These are phyloP conservation scores for Ophiognomonia clavigignenti-juglandacearum DNA, from an alignment of 2,329 filamentous ascomycete species.

Conservation along the genomic window DNA sequence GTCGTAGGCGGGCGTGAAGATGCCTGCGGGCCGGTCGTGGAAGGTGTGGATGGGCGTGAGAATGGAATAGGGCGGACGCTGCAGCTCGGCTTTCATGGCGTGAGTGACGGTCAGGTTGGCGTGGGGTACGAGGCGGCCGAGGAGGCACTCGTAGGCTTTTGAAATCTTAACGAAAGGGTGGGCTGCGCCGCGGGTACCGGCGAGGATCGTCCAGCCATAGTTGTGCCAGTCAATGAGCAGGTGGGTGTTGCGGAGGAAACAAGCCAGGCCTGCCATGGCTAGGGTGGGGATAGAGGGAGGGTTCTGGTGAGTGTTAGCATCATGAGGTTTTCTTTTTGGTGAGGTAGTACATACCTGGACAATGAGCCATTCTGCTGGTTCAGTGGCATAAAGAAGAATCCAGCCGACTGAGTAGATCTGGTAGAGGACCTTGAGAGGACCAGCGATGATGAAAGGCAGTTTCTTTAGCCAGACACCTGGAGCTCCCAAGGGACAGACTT, in stretches of 20 bases:
- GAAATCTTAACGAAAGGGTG: conserved; percentile 78
- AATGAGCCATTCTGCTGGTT: conserved; percentile 78
- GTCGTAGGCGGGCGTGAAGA: conserved; percentile 68
- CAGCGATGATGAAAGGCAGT: conserved; percentile 71
- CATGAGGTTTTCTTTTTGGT: conserved; percentile 15
- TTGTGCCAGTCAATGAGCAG: conserved; percentile 98
- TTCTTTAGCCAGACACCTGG: conserved; percentile 65
- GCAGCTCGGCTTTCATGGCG: conserved; percentile 77
- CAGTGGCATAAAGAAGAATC: conserved; percentile 68
- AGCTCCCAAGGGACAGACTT: conserved; percentile 63
- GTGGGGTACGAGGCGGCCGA: conserved; percentile 62
- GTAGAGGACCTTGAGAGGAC: conserved; percentile 80
- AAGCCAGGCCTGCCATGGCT: conserved; percentile 66
- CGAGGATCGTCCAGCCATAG: conserved; percentile 92
- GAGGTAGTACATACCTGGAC: conserved; percentile 54
- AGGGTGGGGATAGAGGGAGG: conserved; percentile 93
- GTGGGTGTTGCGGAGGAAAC: conserved; percentile 71
- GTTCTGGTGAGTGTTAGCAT: conserved; percentile 52
- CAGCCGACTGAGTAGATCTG: conserved; percentile 70
- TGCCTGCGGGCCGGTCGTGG: conserved; percentile 78
- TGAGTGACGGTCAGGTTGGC: conserved; percentile 84
- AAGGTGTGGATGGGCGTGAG: conserved; percentile 63
- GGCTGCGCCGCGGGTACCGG: conserved; percentile 45
- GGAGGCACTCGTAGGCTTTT: conserved; percentile 68
- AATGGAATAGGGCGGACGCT: conserved; percentile 58